Evolutionary conservation across 768 basidiomycete species (phyloP).

Genomic region (Lactifluus pinguis): DNA sequence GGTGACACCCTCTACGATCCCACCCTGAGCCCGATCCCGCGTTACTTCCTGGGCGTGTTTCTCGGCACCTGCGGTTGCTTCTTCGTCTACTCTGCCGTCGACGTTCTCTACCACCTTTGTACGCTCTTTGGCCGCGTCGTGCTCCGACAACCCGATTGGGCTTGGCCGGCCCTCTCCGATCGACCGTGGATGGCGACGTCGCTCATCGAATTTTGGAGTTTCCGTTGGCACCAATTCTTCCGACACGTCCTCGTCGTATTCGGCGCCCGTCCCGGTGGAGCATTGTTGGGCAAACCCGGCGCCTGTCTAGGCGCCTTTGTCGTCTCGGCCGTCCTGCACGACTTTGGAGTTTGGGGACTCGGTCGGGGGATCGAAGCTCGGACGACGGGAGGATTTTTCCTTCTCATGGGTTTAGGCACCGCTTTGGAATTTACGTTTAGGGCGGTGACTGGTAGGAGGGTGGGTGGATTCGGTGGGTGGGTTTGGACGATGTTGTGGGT

Average conservation of each 20-base stretch:
- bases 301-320: slow-evolving; percentile 49
- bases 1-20: slow-evolving; percentile 10
- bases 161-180: slow-evolving; percentile 31
- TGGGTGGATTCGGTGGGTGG: slow-evolving; percentile 41
- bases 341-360: slow-evolving; percentile 51
- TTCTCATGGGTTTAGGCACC: slow-evolving; percentile 47
- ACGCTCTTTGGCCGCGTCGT: slow-evolving; percentile 23
- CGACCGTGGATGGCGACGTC: slow-evolving; percentile 33
- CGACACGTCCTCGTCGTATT: slow-evolving; percentile 27
- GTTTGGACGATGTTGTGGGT: slow-evolving; percentile 47
- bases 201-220: slow-evolving; percentile 31
- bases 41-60: background rate
- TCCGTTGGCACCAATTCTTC: slow-evolving; percentile 32
- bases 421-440: slow-evolving; percentile 42
- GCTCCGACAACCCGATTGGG: slow-evolving; percentile 24
- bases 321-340: slow-evolving; percentile 50
- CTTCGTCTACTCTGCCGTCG: slow-evolving; percentile 12
- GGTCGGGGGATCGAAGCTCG: slow-evolving; percentile 41
- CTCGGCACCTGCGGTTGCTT: slow-evolving; percentile 4
- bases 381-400: slow-evolving; percentile 42
- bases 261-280: slow-evolving; percentile 27
- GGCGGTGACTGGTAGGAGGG: slow-evolving; percentile 33
- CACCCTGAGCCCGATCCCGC: background rate
- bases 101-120: slow-evolving; percentile 20
- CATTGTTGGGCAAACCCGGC: slow-evolving; percentile 41